Evolutionary conservation across 106 monocot genomes (phyloP).

Genomic region (Dendrobium catenatum): DNA sequence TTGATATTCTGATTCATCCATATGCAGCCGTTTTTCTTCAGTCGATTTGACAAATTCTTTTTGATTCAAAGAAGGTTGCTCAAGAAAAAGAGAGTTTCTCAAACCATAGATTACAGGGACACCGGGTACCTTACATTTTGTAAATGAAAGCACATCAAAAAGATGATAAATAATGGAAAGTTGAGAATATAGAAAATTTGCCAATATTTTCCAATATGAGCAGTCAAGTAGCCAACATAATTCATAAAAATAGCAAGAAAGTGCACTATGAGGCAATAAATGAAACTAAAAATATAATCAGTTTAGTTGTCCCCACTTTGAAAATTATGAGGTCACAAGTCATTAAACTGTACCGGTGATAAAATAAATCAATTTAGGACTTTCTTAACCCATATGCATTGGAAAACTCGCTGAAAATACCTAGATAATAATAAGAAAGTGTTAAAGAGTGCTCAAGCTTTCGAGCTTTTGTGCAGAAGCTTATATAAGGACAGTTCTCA

Average conservation of each 20-base stretch:
- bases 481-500: not conserved
- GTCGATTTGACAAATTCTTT: conserved; percentile 58
- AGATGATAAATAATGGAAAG: not conserved
- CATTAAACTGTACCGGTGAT: not conserved
- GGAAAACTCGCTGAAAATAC: not conserved
- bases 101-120: conserved; percentile 83
- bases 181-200: not conserved
- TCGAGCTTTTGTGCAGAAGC: not conserved
- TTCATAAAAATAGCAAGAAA: not conserved
- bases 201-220: not conserved
- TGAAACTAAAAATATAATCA: not conserved
- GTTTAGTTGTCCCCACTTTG: not conserved
- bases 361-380: not conserved
- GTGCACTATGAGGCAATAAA: not conserved
- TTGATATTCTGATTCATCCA: conserved; percentile 50
- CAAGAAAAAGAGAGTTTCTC: conserved; percentile 68
- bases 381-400: not conserved
- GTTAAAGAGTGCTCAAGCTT: not conserved
- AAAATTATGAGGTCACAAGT: not conserved
- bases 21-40: conserved; percentile 74
- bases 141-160: conserved; percentile 4
- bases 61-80: conserved; percentile 64
- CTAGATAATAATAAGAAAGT: not conserved
- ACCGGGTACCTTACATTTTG: conserved; percentile 50
- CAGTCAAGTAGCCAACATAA: not conserved